A percentile compares a stretch with the other conserved stretches of the same genome.
Conservation (phyloP, 176 grass and related monocot genomes). For the Oryza officinalis region DNA sequence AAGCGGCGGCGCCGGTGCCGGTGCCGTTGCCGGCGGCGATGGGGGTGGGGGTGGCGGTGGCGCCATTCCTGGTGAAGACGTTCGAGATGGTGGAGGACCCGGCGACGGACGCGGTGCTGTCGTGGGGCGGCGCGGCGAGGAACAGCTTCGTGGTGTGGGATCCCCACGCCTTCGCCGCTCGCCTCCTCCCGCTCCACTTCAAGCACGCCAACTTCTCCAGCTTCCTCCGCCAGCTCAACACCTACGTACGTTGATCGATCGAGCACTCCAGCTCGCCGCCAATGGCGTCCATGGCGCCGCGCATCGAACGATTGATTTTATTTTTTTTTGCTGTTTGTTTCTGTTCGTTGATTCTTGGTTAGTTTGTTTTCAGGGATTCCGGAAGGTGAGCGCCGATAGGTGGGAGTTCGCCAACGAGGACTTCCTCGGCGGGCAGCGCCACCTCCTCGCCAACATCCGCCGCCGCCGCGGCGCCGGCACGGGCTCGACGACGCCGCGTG, state of each 20-base stretch:
- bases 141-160: conserved; percentile 65
- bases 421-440: conserved; percentile 63
- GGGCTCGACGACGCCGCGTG: not conserved
- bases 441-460: conserved; percentile 60
- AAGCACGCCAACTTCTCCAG: conserved; percentile 60
- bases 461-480: conserved; percentile 30
- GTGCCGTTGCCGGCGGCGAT: conserved; percentile 7
- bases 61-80: conserved; percentile 53
- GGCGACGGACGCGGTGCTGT: conserved; percentile 48
- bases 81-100: conserved; percentile 57
- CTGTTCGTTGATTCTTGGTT: not conserved
- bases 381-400: conserved; percentile 63
- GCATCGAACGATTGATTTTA: too few species aligned
- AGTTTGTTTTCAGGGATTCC: conserved; percentile 44
- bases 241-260: conserved; percentile 39
- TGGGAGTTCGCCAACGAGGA: conserved; percentile 69
- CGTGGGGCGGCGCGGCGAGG: conserved; percentile 50
- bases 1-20: not conserved
- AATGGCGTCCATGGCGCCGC: too few species aligned
- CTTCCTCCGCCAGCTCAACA: conserved; percentile 63
- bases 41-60: not conserved
- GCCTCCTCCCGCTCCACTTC: conserved; percentile 52
- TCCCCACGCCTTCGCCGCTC: conserved; percentile 45
- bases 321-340: not conserved
- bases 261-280: too few species aligned